phyloP scores from a whole-genome alignment of 129 eudicot species.

The Sambucus nigra region DNA sequence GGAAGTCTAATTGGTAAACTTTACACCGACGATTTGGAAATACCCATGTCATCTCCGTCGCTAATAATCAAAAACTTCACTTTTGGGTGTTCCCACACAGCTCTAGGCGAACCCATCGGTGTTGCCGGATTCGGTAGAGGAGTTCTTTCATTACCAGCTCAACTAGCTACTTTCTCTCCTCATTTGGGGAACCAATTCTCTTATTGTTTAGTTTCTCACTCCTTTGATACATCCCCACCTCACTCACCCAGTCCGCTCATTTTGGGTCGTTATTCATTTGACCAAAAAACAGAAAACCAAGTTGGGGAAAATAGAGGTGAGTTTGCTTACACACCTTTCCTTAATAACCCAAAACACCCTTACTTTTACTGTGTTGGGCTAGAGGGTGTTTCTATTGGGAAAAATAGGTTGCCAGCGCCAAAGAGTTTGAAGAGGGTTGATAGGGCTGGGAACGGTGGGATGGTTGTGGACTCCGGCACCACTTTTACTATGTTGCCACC shows the following conservation, averaged over 20 bases:
- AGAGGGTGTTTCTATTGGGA: conserved; percentile 60
- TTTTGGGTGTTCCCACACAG: conserved; percentile 73
- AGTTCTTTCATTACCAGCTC: conserved; percentile 69
- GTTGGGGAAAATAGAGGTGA: conserved; percentile 5
- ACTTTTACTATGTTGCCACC: conserved; percentile 74
- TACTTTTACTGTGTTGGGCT: conserved; percentile 76
- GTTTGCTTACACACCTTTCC: conserved; percentile 52
- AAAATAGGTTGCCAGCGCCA: conserved; percentile 44
- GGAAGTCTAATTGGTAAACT: conserved; percentile 72
- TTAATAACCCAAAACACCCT: conserved; percentile 55
- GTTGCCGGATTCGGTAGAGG: conserved; percentile 98
- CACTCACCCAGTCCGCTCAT: conserved; percentile 77
- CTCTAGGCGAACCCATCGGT: conserved; percentile 87
- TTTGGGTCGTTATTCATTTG: conserved; percentile 44
- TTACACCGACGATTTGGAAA: conserved; percentile 30
- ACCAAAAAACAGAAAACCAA: conserved; percentile 9
- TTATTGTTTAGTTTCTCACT: conserved; percentile 72
- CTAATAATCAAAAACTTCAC: conserved; percentile 44
- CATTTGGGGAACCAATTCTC: conserved; percentile 77
- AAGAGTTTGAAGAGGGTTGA: conserved; percentile 40
- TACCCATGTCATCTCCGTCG: conserved; percentile 46
- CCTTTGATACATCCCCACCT: conserved; percentile 45
- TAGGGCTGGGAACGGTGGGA: conserved; percentile 69
- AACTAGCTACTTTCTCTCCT: conserved; percentile 46
- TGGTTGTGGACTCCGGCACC: conserved; percentile 97